phyloP scores from a whole-genome alignment of 441 rosid species.

The Macaranga tanarius region DNA sequence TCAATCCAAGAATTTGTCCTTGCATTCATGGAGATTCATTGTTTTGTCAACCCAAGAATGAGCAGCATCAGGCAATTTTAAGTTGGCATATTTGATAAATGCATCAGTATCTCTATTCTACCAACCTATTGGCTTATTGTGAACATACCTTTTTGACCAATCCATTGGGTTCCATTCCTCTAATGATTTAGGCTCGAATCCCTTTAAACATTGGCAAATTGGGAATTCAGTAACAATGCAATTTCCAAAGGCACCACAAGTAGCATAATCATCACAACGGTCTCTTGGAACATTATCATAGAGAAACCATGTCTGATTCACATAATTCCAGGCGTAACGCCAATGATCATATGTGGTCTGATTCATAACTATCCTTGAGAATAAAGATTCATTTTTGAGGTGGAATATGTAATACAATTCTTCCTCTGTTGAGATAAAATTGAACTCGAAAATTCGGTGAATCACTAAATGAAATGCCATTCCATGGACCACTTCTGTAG shows the following conservation, averaged over 20 bases:
- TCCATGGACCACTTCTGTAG: slow-evolving; percentile 38
- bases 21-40: slow-evolving; percentile 19
- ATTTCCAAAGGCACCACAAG: slow-evolving; percentile 29
- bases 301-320: background rate
- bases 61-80: slow-evolving; percentile 15
- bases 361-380: slow-evolving; percentile 17
- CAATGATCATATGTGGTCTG: background rate
- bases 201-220: slow-evolving; percentile 15
- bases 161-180: slow-evolving; percentile 4
- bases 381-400: slow-evolving; percentile 16
- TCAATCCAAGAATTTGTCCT: slow-evolving; percentile 14
- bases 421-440: slow-evolving; percentile 28
- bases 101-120: slow-evolving; percentile 6
- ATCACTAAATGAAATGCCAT: slow-evolving; percentile 35
- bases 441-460: slow-evolving; percentile 24
- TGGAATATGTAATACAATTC: slow-evolving; percentile 31
- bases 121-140: slow-evolving; percentile 11
- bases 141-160: slow-evolving; percentile 11
- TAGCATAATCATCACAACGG: slow-evolving; percentile 23
- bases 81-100: background rate
- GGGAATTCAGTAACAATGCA: slow-evolving; percentile 15
- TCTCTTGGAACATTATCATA: slow-evolving; percentile 15
- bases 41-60: slow-evolving; percentile 9
- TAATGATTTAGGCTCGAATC: slow-evolving; percentile 23
- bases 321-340: slow-evolving; percentile 16